phyloP scores from a whole-genome alignment of 2,329 filamentous ascomycete species.

The Bisporella sp. region DNA sequence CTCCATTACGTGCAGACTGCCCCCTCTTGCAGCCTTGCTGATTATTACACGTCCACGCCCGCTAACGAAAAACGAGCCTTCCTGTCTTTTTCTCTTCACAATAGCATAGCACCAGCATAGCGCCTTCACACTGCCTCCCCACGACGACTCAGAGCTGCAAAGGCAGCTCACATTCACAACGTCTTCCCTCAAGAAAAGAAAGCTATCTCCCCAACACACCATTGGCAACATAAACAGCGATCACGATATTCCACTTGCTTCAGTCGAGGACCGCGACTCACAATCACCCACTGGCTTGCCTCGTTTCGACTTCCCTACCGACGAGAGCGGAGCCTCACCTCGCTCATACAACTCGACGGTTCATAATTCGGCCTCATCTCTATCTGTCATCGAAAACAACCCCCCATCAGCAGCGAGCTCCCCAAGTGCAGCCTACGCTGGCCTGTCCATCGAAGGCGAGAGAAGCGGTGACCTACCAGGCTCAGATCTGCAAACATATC shows the following conservation, averaged over 20 bases:
- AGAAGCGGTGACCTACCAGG: conserved; percentile 31
- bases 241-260: conserved; percentile 24
- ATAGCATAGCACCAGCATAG: no score
- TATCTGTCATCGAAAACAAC: conserved; percentile 41
- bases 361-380: conserved; percentile 31
- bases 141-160: conserved; percentile 22
- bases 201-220: conserved; percentile 41
- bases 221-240: conserved; percentile 15
- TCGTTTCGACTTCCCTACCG: conserved; percentile 29
- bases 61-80: not conserved
- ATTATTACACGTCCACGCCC: not conserved
- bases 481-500: conserved; percentile 25
- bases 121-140: no score
- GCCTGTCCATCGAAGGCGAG: conserved; percentile 50
- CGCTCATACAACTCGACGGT: conserved; percentile 40
- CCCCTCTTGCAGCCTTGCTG: not conserved
- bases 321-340: conserved; percentile 34
- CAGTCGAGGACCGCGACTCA: conserved; percentile 32
- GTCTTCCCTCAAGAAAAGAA: conserved; percentile 70
- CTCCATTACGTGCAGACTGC: not conserved
- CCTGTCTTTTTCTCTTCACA: not conserved
- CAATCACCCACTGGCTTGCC: conserved; percentile 37
- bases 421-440: conserved; percentile 49
- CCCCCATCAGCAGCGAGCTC: conserved; percentile 50
- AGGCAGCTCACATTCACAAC: conserved; percentile 64